These are phyloP conservation scores for Sicyos edulis DNA, from an alignment of 306 rosid species.

Conservation along the genomic window DNA sequence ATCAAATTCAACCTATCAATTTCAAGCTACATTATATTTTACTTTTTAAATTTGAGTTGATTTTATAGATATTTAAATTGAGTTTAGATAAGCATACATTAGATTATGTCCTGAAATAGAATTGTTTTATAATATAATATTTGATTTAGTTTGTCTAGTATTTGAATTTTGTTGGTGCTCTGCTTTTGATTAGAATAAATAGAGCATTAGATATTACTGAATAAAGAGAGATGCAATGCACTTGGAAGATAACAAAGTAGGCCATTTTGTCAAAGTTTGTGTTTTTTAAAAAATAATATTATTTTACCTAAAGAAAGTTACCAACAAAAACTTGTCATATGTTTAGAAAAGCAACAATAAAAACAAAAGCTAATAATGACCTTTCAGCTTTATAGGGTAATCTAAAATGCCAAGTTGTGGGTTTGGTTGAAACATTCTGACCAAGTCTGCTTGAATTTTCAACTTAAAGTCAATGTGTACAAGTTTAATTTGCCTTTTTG, in stretches of 20 bases:
- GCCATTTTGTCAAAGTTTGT: not conserved
- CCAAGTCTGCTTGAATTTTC: not conserved
- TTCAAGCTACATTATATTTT: too few relatives aligned
- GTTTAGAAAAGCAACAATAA: not conserved
- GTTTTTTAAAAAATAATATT: not conserved
- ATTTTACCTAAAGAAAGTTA: not conserved
- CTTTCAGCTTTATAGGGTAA: not conserved
- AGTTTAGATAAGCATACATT: too few relatives aligned
- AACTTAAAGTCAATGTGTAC: too few relatives aligned
- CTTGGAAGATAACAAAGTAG: not conserved
- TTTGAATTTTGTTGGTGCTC: too few relatives aligned
- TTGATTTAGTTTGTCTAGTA: too few relatives aligned
- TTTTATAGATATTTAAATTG: too few relatives aligned
- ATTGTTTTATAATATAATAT: too few relatives aligned
- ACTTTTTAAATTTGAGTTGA: too few relatives aligned
- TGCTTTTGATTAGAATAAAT: too few relatives aligned
- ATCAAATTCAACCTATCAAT: too few relatives aligned
- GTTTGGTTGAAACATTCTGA: not conserved
- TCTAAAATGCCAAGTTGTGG: not conserved
- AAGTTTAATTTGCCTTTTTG: too few relatives aligned
- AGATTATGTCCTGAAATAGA: too few relatives aligned
- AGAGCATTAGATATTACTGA: not conserved
- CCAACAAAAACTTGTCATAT: not conserved
- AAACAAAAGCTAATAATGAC: not conserved
- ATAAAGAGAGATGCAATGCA: slow-evolving; percentile 4